A percentile compares a stretch with the other conserved stretches of the same genome.
Evolutionary conservation across 208 protist genomes (phyloP).

Genomic region (Trypanosoma conorhini): DNA sequence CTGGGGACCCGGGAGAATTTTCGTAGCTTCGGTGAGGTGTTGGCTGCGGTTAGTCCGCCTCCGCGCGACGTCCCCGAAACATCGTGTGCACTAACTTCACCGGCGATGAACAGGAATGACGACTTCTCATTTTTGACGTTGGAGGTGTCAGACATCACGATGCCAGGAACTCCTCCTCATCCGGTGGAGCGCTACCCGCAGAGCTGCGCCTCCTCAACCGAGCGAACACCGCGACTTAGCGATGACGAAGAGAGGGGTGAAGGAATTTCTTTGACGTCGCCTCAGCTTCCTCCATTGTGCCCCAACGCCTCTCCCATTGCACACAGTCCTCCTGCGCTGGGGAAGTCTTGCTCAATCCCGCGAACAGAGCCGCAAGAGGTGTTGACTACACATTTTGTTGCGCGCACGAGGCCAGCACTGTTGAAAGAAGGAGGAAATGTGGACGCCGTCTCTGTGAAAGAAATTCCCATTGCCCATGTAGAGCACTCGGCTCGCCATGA

Average conservation of each 20-base stretch:
- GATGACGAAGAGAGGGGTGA: neutral
- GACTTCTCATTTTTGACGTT: slow-evolving; percentile 30
- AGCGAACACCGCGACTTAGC: slow-evolving; percentile 12
- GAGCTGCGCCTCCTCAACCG: slow-evolving; percentile 4
- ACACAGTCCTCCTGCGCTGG: slow-evolving; percentile 12
- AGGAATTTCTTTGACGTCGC: neutral
- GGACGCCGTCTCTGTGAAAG: neutral
- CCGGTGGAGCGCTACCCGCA: slow-evolving; percentile 17
- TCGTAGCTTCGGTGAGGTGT: slow-evolving; percentile 19
- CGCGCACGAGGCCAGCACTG: neutral
- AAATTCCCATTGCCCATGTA: neutral
- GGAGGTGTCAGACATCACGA: slow-evolving; percentile 25
- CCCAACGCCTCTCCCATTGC: slow-evolving; percentile 31
- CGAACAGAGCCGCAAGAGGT: slow-evolving; percentile 25
- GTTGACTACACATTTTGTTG: neutral
- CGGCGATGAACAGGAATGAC: neutral
- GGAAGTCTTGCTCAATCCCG: slow-evolving; percentile 11
- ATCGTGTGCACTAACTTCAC: neutral
- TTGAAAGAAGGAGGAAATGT: slow-evolving; percentile 8
- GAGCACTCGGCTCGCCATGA: neutral
- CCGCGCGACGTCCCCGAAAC: neutral
- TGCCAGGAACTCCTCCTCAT: slow-evolving; percentile 21
- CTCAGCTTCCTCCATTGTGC: slow-evolving; percentile 18
- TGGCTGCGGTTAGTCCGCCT: slow-evolving; percentile 14
- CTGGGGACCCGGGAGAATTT: slow-evolving; percentile 19